phyloP scores from a whole-genome alignment of 208 protist genomes.

The Leishmania turanica region DNA sequence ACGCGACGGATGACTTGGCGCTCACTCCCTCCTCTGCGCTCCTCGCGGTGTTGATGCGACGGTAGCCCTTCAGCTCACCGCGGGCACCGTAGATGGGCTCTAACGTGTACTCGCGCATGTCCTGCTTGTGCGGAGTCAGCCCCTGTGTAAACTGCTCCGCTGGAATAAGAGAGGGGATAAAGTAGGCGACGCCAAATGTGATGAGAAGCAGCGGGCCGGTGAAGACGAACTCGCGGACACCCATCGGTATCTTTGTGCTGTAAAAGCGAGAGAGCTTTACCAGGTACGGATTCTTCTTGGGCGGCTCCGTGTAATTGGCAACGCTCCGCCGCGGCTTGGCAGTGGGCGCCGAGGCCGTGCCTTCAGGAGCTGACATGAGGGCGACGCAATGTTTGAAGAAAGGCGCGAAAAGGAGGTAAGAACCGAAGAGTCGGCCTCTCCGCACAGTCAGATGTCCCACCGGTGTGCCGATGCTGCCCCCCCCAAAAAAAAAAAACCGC shows the following conservation, averaged over 20 bases:
- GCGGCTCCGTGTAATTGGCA: constrained; percentile 70
- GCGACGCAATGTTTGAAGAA: background rate
- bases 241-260: constrained; percentile 80
- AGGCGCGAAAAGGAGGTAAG: background rate
- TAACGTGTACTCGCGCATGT: constrained; percentile 77
- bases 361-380: constrained; percentile 6
- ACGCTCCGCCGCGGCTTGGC: constrained; percentile 40
- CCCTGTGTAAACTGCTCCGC: constrained; percentile 79
- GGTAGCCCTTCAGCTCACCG: constrained; percentile 73
- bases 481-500: no score
- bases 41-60: constrained; percentile 53
- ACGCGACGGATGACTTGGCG: background rate
- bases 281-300: constrained; percentile 74
- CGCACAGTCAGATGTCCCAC: background rate
- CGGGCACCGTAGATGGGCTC: constrained; percentile 84
- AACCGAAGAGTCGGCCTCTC: background rate
- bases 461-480: background rate
- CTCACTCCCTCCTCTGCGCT: background rate
- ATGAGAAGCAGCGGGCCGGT: constrained; percentile 65
- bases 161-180: constrained; percentile 56
- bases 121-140: constrained; percentile 59
- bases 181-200: constrained; percentile 73
- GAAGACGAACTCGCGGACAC: constrained; percentile 86
- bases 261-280: constrained; percentile 74
- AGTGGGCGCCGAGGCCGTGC: background rate